These are phyloP conservation scores for Mortierella sp. DNA, from an alignment of 371 early-diverging fungal genomes.

Conservation along the genomic window DNA sequence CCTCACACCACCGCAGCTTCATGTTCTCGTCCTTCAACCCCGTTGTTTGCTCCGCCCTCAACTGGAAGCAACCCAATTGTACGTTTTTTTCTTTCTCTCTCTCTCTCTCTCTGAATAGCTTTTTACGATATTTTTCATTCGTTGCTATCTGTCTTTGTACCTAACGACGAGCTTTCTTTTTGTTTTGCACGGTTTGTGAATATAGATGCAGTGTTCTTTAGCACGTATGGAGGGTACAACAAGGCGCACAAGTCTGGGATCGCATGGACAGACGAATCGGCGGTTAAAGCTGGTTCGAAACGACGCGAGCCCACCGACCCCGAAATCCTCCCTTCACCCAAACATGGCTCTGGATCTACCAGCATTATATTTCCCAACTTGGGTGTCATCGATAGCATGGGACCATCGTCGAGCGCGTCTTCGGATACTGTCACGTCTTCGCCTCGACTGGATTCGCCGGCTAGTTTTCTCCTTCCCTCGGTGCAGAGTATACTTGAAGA, in stretches of 20 bases:
- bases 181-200: neutral
- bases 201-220: constrained; percentile 89
- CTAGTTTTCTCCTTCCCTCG: neutral
- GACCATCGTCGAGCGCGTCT: constrained; percentile 21
- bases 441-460: constrained; percentile 18
- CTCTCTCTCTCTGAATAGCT: too few species aligned
- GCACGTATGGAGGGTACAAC: constrained; percentile 82
- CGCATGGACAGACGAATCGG: neutral
- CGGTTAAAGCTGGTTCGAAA: constrained; percentile 14
- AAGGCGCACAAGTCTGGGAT: constrained; percentile 32
- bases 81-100: constrained; percentile 33
- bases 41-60: constrained; percentile 89
- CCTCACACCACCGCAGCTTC: constrained; percentile 65
- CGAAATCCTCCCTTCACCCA: constrained; percentile 43
- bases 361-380: neutral
- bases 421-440: constrained; percentile 32
- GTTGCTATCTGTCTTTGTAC: too few species aligned
- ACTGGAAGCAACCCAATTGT: constrained; percentile 98
- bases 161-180: too few species aligned
- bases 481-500: neutral
- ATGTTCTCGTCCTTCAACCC: constrained; percentile 94
- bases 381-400: neutral
- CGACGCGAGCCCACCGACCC: constrained; percentile 42
- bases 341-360: constrained; percentile 31
- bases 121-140: neutral